Base-by-base conservation (phyloP, 2,329 filamentous ascomycete genomes). In the Cladophialophora psammophila region DNA sequence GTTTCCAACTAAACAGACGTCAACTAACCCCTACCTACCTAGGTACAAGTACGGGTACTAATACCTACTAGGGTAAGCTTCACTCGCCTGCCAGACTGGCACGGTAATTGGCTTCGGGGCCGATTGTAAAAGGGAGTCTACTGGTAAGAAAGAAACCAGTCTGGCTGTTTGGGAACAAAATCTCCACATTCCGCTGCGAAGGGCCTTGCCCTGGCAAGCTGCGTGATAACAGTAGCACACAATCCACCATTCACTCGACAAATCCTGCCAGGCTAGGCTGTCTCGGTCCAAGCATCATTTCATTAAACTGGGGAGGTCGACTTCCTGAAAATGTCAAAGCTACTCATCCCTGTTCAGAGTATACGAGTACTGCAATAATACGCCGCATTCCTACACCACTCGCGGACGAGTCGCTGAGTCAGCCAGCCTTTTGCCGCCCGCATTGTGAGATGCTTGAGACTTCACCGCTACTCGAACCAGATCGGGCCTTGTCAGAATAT, bases 401-500 rank as follows among this genome's bases (percentile, higher is more conserved):
- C 42, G 9, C 42, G 9, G 42, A 2, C 9, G 42, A 10, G 42
- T 48, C 18, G 42, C 12, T 48, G n/a, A 26, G 20, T 20, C 7
- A 9, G n/a, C 8, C 42, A 20, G 7, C 18, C 2, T 48, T 26
- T 20, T 8, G 2, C 42, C 20, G 20, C 42, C 12, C 7, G 18
- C 18, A 7, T 18, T 9, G 42, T 26, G 58, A 60, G 50, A 60
- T 60, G 58, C 42, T 48, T 18, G 42, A 60, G 58, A 60, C 58
- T 20, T 35, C 58, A 31, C 32, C 42, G 10, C 42, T 60, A n/a
- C 58, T 60, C n/a, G 32, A 36, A 20, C 32, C 42, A 20, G 58
- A 60, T 4, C 42, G 10, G 8, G 58, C 34, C 10, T 18, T 6
- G 32, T 18, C 45, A n/a, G 45, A 53, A n/a, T 10, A 53, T 26